Base-by-base conservation (phyloP, 106 monocot genomes). In the Phalaenopsis aphrodite region DNA sequence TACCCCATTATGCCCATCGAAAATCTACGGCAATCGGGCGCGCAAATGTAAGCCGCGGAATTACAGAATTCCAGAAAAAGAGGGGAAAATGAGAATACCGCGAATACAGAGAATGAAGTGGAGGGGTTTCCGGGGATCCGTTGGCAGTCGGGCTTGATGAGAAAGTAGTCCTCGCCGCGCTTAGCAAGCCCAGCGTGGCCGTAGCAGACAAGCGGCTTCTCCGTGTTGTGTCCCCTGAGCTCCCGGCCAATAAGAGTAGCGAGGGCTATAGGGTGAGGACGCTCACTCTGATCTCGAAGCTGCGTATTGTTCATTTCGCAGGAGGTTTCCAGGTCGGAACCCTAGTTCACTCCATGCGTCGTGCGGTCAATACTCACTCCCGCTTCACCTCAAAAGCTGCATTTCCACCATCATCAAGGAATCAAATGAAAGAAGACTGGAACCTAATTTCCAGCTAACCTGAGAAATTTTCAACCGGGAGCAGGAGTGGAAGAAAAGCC, bases 1-100 rank as follows among this genome's bases (percentile, higher is more conserved):
- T 18, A 93, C 87, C 30, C 98, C 98, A 77, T 99, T 99, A 86
- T 99, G 96, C n/a, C 94, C 96, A 77, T 97, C 96, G 47, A 94
- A 97, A 56, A 97, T 85, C 89, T 96, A 49, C 55, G 10, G n/a
- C 47, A 49, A 30, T 1, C 42, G 55, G 15, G n/a, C 72, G 15
- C 72, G 61, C 65, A 71, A 46, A 41, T 23, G 18, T 55, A 55
- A 17, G 72, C 41, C 23, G 61, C 24, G 11, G 5, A 71, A 78
- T 65, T 79, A 75, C 18, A 38, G 21, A 80, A 37, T 41, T 36
- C 8, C 36, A 5, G 42, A 42, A 82, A 16, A 36, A 74, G 5
- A 80, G 17, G 23, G 0, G 49, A 61, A 69, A 67, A 9, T 41
- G 46, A 42, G 61, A 56, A 73, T 93, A 98, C 98, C 80, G 88